Evolutionary conservation across 2,329 filamentous ascomycete genomes (phyloP).

Genomic region (Epichloe aotearoae): DNA sequence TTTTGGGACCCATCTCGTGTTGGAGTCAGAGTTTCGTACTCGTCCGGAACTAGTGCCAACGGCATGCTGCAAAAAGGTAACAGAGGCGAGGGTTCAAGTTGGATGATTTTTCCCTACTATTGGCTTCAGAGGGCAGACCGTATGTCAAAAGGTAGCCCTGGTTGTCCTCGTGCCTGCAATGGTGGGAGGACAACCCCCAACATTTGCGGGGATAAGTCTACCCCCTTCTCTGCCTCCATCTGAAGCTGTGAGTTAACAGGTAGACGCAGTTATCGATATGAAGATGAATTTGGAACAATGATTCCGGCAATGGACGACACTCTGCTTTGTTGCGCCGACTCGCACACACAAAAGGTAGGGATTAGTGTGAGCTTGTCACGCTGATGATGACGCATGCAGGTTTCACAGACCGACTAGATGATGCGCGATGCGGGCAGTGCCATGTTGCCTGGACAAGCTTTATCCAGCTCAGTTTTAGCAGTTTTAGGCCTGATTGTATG

Average conservation of each 20-base stretch:
- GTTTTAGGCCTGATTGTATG: neutral
- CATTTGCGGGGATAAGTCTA: constrained; percentile 36
- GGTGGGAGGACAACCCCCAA: constrained; percentile 34
- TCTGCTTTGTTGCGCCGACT: neutral
- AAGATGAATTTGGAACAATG: neutral
- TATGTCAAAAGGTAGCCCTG: constrained; percentile 28
- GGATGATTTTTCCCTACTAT: constrained; percentile 3
- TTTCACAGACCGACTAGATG: neutral
- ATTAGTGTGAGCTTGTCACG: neutral
- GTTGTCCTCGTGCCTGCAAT: constrained; percentile 38
- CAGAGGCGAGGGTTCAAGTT: neutral
- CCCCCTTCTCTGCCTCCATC: constrained; percentile 2
- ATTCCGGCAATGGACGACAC: neutral
- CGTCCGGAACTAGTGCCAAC: constrained; percentile 43
- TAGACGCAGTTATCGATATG: neutral
- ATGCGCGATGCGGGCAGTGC: neutral
- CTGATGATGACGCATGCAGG: neutral
- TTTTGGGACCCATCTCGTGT: constrained; percentile 75
- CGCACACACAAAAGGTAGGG: neutral
- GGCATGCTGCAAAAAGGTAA: neutral
- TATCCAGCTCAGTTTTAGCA: no score
- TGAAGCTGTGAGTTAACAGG: constrained; percentile 1
- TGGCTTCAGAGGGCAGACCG: constrained; percentile 24
- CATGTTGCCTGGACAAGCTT: no score
- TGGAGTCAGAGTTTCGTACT: constrained; percentile 90